Percentiles rank a stretch among this genome's conserved stretches.
Evolutionary conservation across 176 grass and related monocot genomes (phyloP).

Genomic region (Elymus sibiricus): DNA sequence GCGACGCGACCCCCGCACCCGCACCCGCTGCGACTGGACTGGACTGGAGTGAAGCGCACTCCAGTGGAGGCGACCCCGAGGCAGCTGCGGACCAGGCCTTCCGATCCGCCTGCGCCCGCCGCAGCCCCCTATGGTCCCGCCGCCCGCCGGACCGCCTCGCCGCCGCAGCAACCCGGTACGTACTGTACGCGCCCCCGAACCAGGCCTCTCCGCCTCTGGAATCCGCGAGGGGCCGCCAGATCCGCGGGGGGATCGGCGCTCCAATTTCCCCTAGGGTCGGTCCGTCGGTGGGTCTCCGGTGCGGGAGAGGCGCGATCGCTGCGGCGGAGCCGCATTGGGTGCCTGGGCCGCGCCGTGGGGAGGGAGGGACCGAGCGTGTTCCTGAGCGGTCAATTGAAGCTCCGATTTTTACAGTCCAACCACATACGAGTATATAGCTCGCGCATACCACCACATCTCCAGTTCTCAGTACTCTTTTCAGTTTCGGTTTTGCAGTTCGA

Average conservation of each 20-base stretch:
- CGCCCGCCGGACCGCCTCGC: neutral
- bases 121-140: neutral
- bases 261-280: neutral
- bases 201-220: neutral
- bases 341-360: neutral
- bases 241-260: neutral
- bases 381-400: neutral
- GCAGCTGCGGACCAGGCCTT: neutral
- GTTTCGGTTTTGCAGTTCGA: neutral
- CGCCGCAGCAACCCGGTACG: neutral
- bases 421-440: neutral
- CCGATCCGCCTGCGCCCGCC: neutral
- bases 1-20: neutral
- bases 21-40: conserved; percentile 4
- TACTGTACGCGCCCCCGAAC: neutral
- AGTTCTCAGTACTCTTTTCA: neutral
- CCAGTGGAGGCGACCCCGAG: conserved; percentile 14
- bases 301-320: neutral
- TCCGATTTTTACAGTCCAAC: neutral
- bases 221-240: neutral
- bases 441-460: no score
- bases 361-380: neutral
- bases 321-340: neutral
- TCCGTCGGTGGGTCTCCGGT: neutral
- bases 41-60: conserved; percentile 13